Conservation (phyloP, 1,284 basidiomycete species). For the Meripilus lineatus region DNA sequence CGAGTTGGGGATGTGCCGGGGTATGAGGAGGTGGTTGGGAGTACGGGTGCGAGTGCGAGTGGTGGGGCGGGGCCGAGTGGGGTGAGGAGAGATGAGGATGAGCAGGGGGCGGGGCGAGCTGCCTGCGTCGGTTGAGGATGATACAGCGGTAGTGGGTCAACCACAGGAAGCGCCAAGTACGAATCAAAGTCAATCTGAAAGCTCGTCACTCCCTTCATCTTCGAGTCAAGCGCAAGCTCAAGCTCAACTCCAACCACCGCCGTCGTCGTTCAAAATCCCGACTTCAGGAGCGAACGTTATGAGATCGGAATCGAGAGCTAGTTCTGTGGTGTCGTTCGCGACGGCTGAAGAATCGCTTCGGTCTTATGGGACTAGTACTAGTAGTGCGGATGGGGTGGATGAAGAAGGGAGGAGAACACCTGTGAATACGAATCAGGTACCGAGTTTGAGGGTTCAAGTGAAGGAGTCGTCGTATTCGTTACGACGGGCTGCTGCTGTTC, state of each 20-base stretch:
- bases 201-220: not conserved
- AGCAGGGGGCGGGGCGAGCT: not conserved
- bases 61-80: not conserved
- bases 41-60: not conserved
- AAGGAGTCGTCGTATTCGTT: no score
- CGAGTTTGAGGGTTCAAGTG: no score
- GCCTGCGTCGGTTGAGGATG: not conserved
- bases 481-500: no score
- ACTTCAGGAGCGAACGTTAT: conserved; percentile 9
- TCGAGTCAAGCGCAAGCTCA: not conserved
- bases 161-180: no score
- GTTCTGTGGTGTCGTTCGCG: conserved; percentile 26
- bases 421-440: no score
- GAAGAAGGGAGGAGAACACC: no score
- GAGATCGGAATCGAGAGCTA: conserved; percentile 26
- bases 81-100: not conserved
- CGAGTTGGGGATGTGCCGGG: no score
- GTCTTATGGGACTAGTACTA: conserved; percentile 7
- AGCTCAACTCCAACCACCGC: conserved; percentile 13
- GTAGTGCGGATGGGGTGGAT: no score
- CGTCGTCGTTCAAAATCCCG: conserved; percentile 25
- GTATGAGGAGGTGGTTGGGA: conserved; percentile 2
- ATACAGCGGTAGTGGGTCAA: no score
- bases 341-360: conserved; percentile 25
- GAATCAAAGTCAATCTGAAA: not conserved